These are phyloP conservation scores for Erysiphe neolycopersici DNA, from an alignment of 2,329 filamentous ascomycete species.

Conservation along the genomic window DNA sequence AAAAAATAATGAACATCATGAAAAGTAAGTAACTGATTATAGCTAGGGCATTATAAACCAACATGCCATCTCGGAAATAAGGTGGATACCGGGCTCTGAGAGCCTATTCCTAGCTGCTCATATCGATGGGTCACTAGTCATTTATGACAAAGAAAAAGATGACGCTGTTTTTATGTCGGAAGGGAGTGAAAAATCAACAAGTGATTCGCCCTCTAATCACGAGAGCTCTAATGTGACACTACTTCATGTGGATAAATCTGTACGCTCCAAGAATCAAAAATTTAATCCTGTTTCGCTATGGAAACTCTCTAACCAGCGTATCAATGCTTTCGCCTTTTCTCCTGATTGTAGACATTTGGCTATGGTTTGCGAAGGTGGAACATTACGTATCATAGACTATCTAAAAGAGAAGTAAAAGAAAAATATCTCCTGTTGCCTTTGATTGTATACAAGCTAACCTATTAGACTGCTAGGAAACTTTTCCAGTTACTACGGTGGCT, in stretches of 20 bases:
- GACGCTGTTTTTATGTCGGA: slow-evolving; percentile 57
- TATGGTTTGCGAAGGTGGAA: slow-evolving; percentile 75
- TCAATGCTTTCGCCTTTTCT: slow-evolving; percentile 80
- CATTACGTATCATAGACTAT: slow-evolving; percentile 74
- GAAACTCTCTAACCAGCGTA: slow-evolving; percentile 74
- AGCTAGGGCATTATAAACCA: slow-evolving; percentile 64
- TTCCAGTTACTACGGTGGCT: slow-evolving; percentile 74
- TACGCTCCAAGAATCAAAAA: slow-evolving; percentile 83
- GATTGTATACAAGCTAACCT: slow-evolving; percentile 2
- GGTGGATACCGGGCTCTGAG: slow-evolving; percentile 85
- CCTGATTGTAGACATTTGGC: slow-evolving; percentile 71
- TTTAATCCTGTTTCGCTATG: slow-evolving; percentile 76
- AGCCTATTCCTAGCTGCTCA: slow-evolving; percentile 79
- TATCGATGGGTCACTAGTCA: slow-evolving; percentile 68
- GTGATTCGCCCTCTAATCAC: slow-evolving; percentile 10
- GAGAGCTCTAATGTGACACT: slow-evolving; percentile 14
- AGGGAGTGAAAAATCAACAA: slow-evolving; percentile 18
- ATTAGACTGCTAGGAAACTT: slow-evolving; percentile 60
- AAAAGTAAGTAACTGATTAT: slow-evolving; percentile 1
- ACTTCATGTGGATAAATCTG: slow-evolving; percentile 64
- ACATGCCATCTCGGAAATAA: slow-evolving; percentile 62
- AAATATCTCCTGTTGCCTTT: neutral
- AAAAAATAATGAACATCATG: slow-evolving; percentile 7
- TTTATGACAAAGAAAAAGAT: slow-evolving; percentile 95
- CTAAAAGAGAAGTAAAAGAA: slow-evolving; percentile 55